Percentiles rank a stretch among this genome's conserved stretches.
Evolutionary conservation across 148 eudicot genomes (phyloP).

Genomic region (Rhododendron ovatum): DNA sequence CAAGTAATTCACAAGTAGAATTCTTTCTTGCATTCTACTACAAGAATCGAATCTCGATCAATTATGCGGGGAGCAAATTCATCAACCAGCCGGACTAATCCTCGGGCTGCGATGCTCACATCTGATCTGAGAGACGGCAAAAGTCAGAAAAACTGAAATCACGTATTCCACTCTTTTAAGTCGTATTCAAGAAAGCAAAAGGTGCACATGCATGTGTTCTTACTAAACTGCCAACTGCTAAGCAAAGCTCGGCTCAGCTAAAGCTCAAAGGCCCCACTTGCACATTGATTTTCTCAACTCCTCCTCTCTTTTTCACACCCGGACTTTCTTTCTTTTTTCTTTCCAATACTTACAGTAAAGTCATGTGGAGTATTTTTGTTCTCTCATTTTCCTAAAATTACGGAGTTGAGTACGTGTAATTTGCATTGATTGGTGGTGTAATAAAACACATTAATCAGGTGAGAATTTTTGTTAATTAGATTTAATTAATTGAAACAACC

Average conservation of each 20-base stretch:
- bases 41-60: too few species aligned
- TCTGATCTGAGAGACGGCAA: not conserved
- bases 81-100: not conserved
- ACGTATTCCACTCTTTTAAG: not conserved
- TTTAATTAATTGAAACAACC: not conserved
- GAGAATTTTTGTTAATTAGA: not conserved
- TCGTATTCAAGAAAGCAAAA: not conserved
- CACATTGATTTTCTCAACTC: not conserved
- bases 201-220: constrained; percentile 40
- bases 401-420: not conserved
- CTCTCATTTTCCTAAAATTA: not conserved
- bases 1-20: too few species aligned
- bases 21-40: too few species aligned
- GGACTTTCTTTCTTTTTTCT: not conserved
- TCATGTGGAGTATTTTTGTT: not conserved
- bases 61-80: too few species aligned
- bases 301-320: not conserved
- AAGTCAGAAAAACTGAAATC: constrained; percentile 5
- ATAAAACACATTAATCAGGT: not conserved
- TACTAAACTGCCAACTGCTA: not conserved
- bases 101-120: not conserved
- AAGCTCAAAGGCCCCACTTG: not conserved
- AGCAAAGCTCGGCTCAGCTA: not conserved
- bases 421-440: not conserved
- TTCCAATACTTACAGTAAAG: not conserved